Evolutionary conservation across 192 early-diverging fungal species (phyloP), one percentile per base, ranked within the genome.

Genomic region (Spizellomyces punctatus): DNA sequence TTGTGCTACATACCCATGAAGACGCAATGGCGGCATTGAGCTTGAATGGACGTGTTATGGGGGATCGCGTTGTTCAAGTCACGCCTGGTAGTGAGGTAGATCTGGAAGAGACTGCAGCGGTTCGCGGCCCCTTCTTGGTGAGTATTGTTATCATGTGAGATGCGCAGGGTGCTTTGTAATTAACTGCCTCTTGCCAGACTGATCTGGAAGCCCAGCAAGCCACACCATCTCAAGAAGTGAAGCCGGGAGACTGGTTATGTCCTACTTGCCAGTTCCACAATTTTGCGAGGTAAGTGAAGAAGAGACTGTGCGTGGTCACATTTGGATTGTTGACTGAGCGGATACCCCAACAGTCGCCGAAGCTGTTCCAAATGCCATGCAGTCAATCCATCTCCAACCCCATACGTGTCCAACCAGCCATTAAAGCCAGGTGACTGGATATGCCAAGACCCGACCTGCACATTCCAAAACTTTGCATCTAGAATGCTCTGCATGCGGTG

Each of bases 391-490:
- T 66, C 67, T 6, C 77, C 76, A 7, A 79, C 83, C 10, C 60
- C 83, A 22, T 78, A 81, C 64, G 85, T 59, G 4, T 67, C 67
- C n/a, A 45, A 14, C 14, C 71, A 74, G 47, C 42, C 62, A 22
- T 14, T 80, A n/a, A 76, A 74, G 63, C 69, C 76, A 27, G 92
- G 91, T 10, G 90, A 91, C 74, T 93, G 90, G 91, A 88, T 88
- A 54, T 93, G 92, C 72, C 81, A 88, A 8, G 86, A 87, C 61
- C 77, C 80, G 9, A 46, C 50, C 46, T 93, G 92, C 75, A 66
- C 68, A 12, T 93, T 91, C 77, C 91, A 91, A 59, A 93, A 93
- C 76, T 93, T 92, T 79, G 88, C 91, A 0, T 91, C 91, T 16
- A 78, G 92, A 43, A 79, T 77, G 17, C 73, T 80, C 47, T 93